Evolutionary conservation across 108 stramenopile species (phyloP).

Genomic region (Cyclotella atomus): DNA sequence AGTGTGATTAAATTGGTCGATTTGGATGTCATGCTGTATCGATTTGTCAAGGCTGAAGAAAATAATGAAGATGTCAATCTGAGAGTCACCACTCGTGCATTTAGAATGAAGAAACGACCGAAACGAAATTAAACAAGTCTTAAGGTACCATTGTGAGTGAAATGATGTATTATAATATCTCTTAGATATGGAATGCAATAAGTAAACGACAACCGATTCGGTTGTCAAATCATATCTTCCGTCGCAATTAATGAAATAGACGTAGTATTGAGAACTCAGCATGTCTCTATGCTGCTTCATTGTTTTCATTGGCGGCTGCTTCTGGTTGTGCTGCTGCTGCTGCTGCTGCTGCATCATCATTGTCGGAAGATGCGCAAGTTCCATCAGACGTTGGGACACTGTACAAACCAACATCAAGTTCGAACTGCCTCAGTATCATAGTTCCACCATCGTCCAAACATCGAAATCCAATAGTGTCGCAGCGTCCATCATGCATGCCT

Average conservation of each 20-base stretch:
- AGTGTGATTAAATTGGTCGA: conserved; percentile 34
- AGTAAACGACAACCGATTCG: conserved; percentile 1
- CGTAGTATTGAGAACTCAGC: not conserved
- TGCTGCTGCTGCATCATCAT: conserved; percentile 12
- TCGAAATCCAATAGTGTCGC: conserved; percentile 46
- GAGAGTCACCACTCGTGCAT: conserved; percentile 2
- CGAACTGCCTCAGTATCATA: conserved; percentile 31
- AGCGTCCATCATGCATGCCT: conserved; percentile 38
- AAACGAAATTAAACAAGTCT: not conserved
- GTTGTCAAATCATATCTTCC: not conserved
- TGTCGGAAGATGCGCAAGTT: conserved; percentile 15
- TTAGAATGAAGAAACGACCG: conserved; percentile 3
- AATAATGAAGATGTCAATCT: not conserved
- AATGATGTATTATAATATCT: conserved; percentile 8
- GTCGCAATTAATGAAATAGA: conserved; percentile 21
- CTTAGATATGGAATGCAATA: conserved; percentile 7
- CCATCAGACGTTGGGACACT: conserved; percentile 36
- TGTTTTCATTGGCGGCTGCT: not conserved
- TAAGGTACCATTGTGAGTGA: not conserved
- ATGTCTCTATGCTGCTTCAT: conserved; percentile 6
- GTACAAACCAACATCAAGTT: conserved; percentile 40
- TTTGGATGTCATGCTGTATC: conserved; percentile 39
- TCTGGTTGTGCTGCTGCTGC: conserved; percentile 6
- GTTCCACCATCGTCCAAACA: conserved; percentile 35
- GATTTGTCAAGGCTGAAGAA: conserved; percentile 20